Base-by-base conservation (phyloP, 345 rosid species). In the Reutealis trisperma region DNA sequence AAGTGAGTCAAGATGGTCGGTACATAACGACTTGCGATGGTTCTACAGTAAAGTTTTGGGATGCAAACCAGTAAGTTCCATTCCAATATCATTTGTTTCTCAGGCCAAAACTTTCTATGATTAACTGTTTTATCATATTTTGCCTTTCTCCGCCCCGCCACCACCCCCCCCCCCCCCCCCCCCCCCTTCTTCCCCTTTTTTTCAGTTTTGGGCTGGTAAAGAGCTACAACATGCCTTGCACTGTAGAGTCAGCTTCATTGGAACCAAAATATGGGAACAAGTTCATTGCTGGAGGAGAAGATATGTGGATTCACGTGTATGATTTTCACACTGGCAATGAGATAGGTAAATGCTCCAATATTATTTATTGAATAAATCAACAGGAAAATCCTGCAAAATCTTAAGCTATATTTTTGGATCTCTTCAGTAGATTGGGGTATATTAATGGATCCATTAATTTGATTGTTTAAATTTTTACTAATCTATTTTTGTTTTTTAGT, bases 251-350 rank as follows among this genome's bases (percentile, higher is more conserved):
- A 78, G 93, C 92, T 4, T 93, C 97, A 0, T 55, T 93, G 82
- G 98, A 93, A 77, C 94, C 97, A 3, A 90, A 86, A 73, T 71
- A 80, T 78, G 98, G 98, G 30, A 90, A 85, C 63, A 93, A 90
- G 86, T 92, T 93, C 72, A 84, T 92, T 77, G 93, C 93, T 71
- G 97, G 97, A 57, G 94, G 98, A 83, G 98, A 93, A 80, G 94
- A 91, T 78, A 92, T 93, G 96, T 93, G 94, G 97, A 83, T 92
- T 65, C 91, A 81, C 67, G 74, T 88, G 44, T 90, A 87, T 79
- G 92, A 93, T 80, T 89, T 93, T 87, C 91, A 91, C 75, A 88
- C 92, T 15, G 98, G 97, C 54, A 88, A 89, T 4, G 92, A 93
- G 83, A 90, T 92, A 27, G 89, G 90, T 89, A 76, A 19, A 30